These are phyloP conservation scores for Calamus simplicifolius DNA, from an alignment of 176 grass and related monocot genomes.

Conservation along the genomic window DNA sequence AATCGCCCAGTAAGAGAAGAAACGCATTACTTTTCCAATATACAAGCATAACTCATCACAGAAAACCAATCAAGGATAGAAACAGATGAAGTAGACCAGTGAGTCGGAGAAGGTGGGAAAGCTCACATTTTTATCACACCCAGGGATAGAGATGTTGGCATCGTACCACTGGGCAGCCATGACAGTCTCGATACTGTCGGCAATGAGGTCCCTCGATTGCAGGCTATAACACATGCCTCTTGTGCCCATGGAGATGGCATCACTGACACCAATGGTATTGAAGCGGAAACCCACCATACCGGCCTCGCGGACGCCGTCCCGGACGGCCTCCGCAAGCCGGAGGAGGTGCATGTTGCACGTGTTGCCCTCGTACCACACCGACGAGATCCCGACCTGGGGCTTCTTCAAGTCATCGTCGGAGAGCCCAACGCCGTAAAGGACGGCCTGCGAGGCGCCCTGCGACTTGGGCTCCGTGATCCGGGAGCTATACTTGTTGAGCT, in stretches of 20 bases:
- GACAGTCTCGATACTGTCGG: slow-evolving; percentile 96
- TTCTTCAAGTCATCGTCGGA: slow-evolving; percentile 78
- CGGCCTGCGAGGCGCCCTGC: slow-evolving; percentile 85
- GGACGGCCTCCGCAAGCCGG: slow-evolving; percentile 63
- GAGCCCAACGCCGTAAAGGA: slow-evolving; percentile 93
- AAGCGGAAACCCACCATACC: slow-evolving; percentile 90
- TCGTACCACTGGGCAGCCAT: slow-evolving; percentile 98
- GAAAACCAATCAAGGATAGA: background rate
- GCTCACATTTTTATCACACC: slow-evolving; percentile 95
- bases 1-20: too few relatives aligned
- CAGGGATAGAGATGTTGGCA: slow-evolving; percentile 89
- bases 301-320: slow-evolving; percentile 67
- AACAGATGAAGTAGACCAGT: background rate
- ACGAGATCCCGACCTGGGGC: slow-evolving; percentile 89
- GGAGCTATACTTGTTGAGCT: slow-evolving; percentile 83
- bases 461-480: slow-evolving; percentile 97
- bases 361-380: slow-evolving; percentile 97
- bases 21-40: too few relatives aligned
- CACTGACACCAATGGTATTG: slow-evolving; percentile 95
- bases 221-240: slow-evolving; percentile 95
- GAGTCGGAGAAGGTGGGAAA: background rate
- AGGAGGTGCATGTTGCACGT: slow-evolving; percentile 99
- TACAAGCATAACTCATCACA: background rate
- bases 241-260: slow-evolving; percentile 95
- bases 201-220: slow-evolving; percentile 91